Evolutionary conservation across 2,329 filamentous ascomycete species (phyloP), one percentile per base, ranked within the genome.

Genomic region (Xylariomycetidae sp.): DNA sequence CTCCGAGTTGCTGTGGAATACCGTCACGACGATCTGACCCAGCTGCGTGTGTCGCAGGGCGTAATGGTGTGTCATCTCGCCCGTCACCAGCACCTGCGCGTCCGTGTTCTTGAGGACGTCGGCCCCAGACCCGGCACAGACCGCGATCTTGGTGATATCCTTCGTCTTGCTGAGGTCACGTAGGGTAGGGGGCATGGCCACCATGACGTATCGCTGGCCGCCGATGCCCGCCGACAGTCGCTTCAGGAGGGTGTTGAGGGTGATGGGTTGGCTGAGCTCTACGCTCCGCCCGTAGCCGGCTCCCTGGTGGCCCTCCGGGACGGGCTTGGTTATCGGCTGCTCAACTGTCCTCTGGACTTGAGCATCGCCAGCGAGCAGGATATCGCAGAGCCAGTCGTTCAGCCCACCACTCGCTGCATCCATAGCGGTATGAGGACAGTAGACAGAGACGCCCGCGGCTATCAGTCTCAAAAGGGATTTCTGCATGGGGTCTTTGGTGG

Each of bases 1-100:
- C 67, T 98, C 92, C 0, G 86, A 92, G 59, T 97, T 97, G 49
- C 85, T 90, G 59, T 98, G 92, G 51, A 95, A 94, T 30, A 94
- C 72, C 25, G 82, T 84, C 32, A 97, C 76, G 1, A 97, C 85
- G 34, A 80, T 83, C 43, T 82, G 82, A 2, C 89, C 89, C 38
- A 81, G 76, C 66, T 96, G 89, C 17, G 85, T 87, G 2, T 88
- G 87, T 25, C 85, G 78, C 37, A 98, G 72, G 3, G 90, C 88
- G 44, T 92, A 88, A 57, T 98, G 92, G 57, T 98, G 92, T 51
- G 79, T 85, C 69, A 97, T 77, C 65, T 98, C 92, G 2, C 92
- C 92, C 1, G 88, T 97, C 48, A 98, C 85, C 4, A 94, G 63
- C 25, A 97, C 60, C 52, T 96, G 88, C 0, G 88, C 87, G 26